Evolutionary conservation across 495 filamentous ascomycete species (phyloP), one percentile per base, ranked within the genome.

Genomic region (Stereocaulon alpinum): DNA sequence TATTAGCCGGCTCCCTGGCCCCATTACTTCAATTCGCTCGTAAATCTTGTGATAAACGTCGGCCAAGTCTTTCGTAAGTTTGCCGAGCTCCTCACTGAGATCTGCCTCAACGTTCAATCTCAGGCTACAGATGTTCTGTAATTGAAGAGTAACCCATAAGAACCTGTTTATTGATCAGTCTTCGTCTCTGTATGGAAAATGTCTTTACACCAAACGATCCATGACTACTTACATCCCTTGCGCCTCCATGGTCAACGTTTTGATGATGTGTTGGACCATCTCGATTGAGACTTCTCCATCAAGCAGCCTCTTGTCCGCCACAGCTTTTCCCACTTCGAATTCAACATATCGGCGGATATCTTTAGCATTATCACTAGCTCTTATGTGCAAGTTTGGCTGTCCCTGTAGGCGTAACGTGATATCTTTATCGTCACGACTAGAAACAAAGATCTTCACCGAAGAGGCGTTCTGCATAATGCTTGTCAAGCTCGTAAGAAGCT

Each of bases 91-190:
- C 4, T 6, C 10, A 2, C 22, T 2, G 10, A 49, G 9, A 24
- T 49, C 45, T 52, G 55, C 24, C 18, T 61, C 40, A 37, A 54
- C 49, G 27, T 49, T 12, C n/a, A 29, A 7, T 40, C 58, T 9
- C 9, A 34, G 6, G 27, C 37, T 29, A n/a, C 27, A 50, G 17
- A 50, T 24, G 17, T 30, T 50, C n/a, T 50, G 48, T 34, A 50
- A 29, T 29, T 50, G 24, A 17, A 50, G n/a, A n/a, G 11, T 34
- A 6, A 50, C 48, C 48, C 48, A 50, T 10, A 50, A 27, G 48
- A 50, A 50, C 48, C 48, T 50, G n/a, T n/a, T n/a, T n/a, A n/a
- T n/a, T n/a, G n/a, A n/a, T n/a, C n/a, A n/a, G n/a, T n/a, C n/a
- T n/a, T n/a, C n/a, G n/a, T n/a, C n/a, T n/a, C n/a, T n/a, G n/a